Evolutionary conservation across 768 basidiomycete genomes (phyloP), one percentile per base, ranked within the genome.

Genomic region (Mycena polygramma): DNA sequence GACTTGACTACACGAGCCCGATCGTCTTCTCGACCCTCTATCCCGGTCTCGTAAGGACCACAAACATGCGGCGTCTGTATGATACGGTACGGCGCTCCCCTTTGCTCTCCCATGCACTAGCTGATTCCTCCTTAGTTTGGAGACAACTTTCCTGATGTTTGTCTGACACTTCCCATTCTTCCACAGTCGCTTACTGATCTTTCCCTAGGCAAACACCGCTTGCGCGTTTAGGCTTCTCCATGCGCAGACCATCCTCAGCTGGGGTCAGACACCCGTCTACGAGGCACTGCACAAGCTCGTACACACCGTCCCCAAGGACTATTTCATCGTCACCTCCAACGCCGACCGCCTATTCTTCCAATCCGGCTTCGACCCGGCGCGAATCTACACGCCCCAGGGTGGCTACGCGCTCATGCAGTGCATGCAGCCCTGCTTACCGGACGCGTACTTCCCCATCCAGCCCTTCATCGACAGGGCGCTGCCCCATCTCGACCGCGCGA

Each of bases 371-470:
- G 54, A 65, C 54, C 63, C 63, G 45, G 54, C 63, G 35, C 63
- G 45, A 15, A 57, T 65, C 22, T 65, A 65, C 54, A 65, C 63
- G 0, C 43, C 53, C 2, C 63, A 65, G 20, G 54, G 63, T 35
- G 45, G 30, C 35, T 65, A 65, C 35, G 36, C 52, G 1, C 63
- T 65, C 30, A 41, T 65, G 45, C 63, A 65, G 49, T 65, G 63
- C 54, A 65, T 46, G 46, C 10, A 39, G 14, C 54, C 63, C 7
- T 65, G 63, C 63, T 8, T 43, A 2, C 63, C 63, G 4, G 43
- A 65, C 63, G 41, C 54, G 20, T 65, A 57, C 63, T 65, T 65
- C 63, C 63, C 63, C 35, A 65, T 65, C 63, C 54, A 65, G 43
- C 63, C 63, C 6, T 65, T 46, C 45, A 57, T 65, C 63, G 63